Evolutionary conservation across 2,329 filamentous ascomycete genomes (phyloP).

Genomic region (Colletotrichum magnum): DNA sequence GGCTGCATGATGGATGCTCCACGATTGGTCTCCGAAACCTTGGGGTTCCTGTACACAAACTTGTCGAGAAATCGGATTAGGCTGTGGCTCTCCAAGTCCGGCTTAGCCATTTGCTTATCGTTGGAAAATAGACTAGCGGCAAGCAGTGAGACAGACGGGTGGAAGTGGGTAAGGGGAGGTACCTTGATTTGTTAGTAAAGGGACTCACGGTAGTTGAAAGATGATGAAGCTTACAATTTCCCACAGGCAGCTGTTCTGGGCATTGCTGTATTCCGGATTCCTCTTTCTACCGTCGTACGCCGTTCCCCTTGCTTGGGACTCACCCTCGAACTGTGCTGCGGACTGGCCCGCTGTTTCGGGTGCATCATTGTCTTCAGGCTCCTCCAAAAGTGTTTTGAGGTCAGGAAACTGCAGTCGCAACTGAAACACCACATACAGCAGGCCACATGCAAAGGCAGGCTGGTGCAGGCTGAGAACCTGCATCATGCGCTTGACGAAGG

Average conservation of each 20-base stretch:
- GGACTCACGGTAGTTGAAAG: not conserved
- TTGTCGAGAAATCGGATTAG: constrained; percentile 97
- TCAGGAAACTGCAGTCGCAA: constrained; percentile 85
- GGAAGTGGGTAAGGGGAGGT: constrained; percentile 86
- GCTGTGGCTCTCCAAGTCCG: constrained; percentile 90
- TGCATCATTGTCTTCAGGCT: constrained; percentile 80
- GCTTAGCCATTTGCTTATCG: constrained; percentile 84
- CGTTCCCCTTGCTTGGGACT: constrained; percentile 8
- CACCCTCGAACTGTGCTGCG: constrained; percentile 46
- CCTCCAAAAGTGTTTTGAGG: constrained; percentile 82
- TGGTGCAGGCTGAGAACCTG: constrained; percentile 92
- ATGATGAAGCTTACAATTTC: constrained; percentile 74
- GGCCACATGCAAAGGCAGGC: constrained; percentile 90
- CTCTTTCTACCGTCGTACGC: constrained; percentile 92
- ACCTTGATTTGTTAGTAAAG: constrained; percentile 49
- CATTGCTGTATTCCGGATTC: constrained; percentile 91
- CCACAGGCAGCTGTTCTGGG: constrained; percentile 95
- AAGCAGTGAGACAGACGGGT: constrained; percentile 91
- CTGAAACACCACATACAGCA: constrained; percentile 91
- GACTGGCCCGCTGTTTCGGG: constrained; percentile 56
- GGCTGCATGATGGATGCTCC: constrained; percentile 98
- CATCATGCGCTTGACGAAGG: constrained; percentile 93
- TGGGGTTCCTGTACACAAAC: constrained; percentile 97
- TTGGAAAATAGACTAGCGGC: constrained; percentile 79
- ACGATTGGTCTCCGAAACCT: constrained; percentile 75